Conservation (phyloP, 1,284 basidiomycete species). For the Apiotrichum veenhuisii region DNA sequence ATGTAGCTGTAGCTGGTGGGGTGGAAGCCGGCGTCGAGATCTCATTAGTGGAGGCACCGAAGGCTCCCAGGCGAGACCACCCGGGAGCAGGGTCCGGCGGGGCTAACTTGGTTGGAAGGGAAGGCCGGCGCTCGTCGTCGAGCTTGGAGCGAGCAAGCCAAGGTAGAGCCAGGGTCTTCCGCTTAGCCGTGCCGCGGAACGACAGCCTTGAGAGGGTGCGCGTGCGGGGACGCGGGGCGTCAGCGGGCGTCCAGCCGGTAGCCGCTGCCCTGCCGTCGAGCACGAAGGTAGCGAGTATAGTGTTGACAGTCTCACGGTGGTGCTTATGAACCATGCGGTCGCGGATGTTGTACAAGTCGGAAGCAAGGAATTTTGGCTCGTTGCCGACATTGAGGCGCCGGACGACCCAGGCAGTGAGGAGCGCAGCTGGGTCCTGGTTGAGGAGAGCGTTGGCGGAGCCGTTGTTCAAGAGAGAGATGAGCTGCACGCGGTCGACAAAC, state of each 20-base stretch:
- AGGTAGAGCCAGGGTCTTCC: conserved; percentile 18
- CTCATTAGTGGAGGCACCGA: neutral
- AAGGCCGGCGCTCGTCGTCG: conserved; percentile 28
- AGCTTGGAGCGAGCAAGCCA: conserved; percentile 22
- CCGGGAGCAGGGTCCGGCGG: neutral
- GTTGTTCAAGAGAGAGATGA: conserved; percentile 8
- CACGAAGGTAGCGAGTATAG: conserved; percentile 8
- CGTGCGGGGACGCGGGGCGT: neutral
- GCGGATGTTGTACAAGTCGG: conserved; percentile 10
- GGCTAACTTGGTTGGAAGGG: conserved; percentile 23
- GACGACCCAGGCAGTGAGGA: conserved; percentile 20
- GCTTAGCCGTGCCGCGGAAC: conserved; percentile 6
- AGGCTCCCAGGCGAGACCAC: conserved; percentile 1
- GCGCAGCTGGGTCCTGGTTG: neutral
- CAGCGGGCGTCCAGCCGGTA: neutral
- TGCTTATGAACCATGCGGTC: conserved; percentile 10
- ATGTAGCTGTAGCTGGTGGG: conserved; percentile 1
- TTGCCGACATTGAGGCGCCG: conserved; percentile 24
- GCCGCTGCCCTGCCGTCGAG: conserved; percentile 11
- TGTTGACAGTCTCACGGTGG: conserved; percentile 5
- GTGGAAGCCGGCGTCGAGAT: neutral
- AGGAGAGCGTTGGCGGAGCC: neutral
- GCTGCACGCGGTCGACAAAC: conserved; percentile 27
- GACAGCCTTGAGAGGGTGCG: conserved; percentile 17
- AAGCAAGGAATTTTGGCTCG: conserved; percentile 15